A percentile compares a stretch with the other conserved stretches of the same genome.
Conservation (phyloP, 345 rosid species). For the Eucalyptus pauciflora region DNA sequence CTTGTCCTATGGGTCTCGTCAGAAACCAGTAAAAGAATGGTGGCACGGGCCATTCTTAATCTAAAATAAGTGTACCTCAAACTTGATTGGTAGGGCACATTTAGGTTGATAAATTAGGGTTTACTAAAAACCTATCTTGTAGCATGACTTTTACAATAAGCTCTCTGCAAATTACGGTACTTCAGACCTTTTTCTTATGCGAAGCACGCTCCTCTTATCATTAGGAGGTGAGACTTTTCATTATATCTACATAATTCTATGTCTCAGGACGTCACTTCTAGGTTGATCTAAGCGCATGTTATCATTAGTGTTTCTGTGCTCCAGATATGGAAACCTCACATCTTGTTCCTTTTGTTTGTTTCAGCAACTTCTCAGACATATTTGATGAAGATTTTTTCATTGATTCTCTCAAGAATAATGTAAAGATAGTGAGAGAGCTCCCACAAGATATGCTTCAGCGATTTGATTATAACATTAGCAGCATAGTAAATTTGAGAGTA, state of each 20-base stretch:
- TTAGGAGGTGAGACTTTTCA: background rate
- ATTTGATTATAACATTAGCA: constrained; percentile 81
- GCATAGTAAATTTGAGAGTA: constrained; percentile 81
- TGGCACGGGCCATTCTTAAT: background rate
- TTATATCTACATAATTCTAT: background rate
- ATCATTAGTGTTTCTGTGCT: background rate
- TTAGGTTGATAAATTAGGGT: background rate
- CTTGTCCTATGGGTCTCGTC: background rate
- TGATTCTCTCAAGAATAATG: constrained; percentile 57
- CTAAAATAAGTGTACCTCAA: background rate
- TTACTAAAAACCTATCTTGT: background rate
- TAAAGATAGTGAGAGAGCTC: constrained; percentile 63
- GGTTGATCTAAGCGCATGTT: background rate
- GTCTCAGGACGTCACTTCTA: background rate
- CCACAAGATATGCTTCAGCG: constrained; percentile 76
- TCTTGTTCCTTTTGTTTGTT: background rate
- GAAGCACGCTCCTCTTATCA: background rate
- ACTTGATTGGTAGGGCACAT: background rate
- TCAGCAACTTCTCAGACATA: constrained; percentile 88
- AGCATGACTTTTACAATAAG: background rate
- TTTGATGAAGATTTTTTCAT: constrained; percentile 94
- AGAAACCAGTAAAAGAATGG: background rate
- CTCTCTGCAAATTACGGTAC: background rate
- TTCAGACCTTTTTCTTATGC: background rate
- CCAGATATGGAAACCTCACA: background rate